phyloP scores from a whole-genome alignment of 164 flowering plant species.

The grape (Vitis vinifera) region DNA sequence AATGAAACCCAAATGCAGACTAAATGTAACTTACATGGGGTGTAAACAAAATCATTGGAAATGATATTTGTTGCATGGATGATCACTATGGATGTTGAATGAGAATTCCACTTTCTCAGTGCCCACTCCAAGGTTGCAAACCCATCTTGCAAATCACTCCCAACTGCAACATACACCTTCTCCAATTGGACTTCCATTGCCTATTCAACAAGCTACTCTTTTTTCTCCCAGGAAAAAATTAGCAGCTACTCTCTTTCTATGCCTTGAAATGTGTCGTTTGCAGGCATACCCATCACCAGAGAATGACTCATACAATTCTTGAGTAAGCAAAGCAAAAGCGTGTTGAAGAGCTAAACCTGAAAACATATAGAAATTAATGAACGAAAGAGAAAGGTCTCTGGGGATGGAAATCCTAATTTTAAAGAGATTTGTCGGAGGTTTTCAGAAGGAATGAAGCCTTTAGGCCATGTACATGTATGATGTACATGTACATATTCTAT shows the following conservation, averaged over 20 bases:
- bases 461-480: no score
- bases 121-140: constrained; percentile 57
- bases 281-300: no score
- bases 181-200: constrained; percentile 27
- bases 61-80: constrained; percentile 33
- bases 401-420: no score
- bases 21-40: constrained; percentile 39
- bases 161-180: constrained; percentile 59
- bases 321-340: neutral
- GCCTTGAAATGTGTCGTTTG: no score
- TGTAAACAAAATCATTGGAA: constrained; percentile 34
- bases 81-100: constrained; percentile 43
- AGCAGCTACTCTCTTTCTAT: no score
- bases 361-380: neutral
- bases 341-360: neutral
- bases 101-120: constrained; percentile 42
- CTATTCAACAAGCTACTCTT: neutral
- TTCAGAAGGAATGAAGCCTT: no score
- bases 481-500: no score
- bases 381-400: no score
- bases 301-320: no score
- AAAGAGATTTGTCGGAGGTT: no score
- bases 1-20: neutral
- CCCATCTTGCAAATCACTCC: constrained; percentile 55
- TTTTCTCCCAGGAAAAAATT: no score